Evolutionary conservation across 2,329 filamentous ascomycete genomes (phyloP).

Genomic region (Xylaria sp.): DNA sequence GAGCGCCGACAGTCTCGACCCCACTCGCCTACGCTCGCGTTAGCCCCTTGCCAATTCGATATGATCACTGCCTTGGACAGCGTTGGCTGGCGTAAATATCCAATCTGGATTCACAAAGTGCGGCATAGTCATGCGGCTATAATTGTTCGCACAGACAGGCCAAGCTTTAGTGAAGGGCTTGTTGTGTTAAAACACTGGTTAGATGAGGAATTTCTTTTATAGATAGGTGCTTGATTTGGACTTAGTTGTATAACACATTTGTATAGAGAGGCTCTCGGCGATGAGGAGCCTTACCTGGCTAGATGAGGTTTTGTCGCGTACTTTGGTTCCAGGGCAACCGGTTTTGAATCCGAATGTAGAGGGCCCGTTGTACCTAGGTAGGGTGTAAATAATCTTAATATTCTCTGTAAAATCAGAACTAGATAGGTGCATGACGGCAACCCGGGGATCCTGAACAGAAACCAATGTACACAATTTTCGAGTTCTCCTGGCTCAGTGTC

Average conservation of each 20-base stretch:
- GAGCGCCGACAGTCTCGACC: slow-evolving; percentile 54
- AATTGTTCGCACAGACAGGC: slow-evolving; percentile 77
- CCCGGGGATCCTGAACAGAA: too few relatives aligned
- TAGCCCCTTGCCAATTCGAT: slow-evolving; percentile 82
- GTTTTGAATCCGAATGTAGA: background rate
- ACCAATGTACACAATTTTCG: background rate
- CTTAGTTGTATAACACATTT: slow-evolving; percentile 2
- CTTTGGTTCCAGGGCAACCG: background rate
- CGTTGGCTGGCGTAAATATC: slow-evolving; percentile 73
- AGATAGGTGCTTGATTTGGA: slow-evolving; percentile 51
- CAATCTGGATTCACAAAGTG: slow-evolving; percentile 79
- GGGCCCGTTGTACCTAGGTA: too few relatives aligned
- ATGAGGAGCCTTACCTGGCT: background rate
- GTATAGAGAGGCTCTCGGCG: slow-evolving; percentile 1
- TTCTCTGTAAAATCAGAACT: too few relatives aligned
- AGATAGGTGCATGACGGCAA: too few relatives aligned
- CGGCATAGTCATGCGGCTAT: slow-evolving; percentile 91
- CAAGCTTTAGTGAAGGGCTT: slow-evolving; percentile 78
- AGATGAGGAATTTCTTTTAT: slow-evolving; percentile 76
- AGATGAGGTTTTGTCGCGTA: background rate
- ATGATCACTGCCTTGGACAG: slow-evolving; percentile 83
- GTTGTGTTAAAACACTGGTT: slow-evolving; percentile 85
- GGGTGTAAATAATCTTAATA: too few relatives aligned
- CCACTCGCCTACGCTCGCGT: slow-evolving; percentile 76
- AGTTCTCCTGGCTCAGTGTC: background rate